These are phyloP conservation scores for Kluyveromyces nonfermentans DNA, from an alignment of 805 yeast genomes.

Conservation along the genomic window DNA sequence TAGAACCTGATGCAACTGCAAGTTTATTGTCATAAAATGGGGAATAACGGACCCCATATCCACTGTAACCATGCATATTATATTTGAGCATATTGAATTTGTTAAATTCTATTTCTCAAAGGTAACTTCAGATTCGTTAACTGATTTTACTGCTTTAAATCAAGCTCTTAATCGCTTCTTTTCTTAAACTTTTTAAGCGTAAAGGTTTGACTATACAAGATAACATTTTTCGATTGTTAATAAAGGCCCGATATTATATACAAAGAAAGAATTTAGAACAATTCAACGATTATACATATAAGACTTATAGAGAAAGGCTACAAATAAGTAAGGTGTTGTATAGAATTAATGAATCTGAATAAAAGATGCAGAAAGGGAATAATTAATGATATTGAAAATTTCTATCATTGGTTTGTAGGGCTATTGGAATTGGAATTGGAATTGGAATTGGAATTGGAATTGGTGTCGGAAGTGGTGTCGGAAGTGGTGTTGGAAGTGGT, in stretches of 20 bases:
- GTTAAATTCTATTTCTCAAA: too few species aligned
- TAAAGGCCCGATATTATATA: not conserved
- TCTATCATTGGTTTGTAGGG: not conserved
- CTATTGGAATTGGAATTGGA: not conserved
- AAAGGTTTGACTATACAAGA: too few species aligned
- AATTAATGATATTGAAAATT: not conserved
- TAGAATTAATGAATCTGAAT: not conserved
- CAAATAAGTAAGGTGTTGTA: not conserved
- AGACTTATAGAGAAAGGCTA: not conserved
- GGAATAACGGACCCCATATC: constrained; percentile 80
- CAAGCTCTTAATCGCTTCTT: not conserved
- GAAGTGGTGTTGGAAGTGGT: not conserved
- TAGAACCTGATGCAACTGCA: constrained; percentile 86
- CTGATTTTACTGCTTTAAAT: too few species aligned
- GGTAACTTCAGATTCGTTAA: too few species aligned
- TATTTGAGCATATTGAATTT: constrained; percentile 49
- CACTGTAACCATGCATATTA: constrained; percentile 73
- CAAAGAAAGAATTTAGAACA: not conserved
- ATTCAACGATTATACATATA: not conserved
- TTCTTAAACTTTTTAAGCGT: too few species aligned
- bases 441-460: too few species aligned
- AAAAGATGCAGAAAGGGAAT: not conserved
- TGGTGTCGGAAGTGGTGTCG: not conserved
- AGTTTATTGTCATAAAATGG: constrained; percentile 85
- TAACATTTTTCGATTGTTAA: not conserved